Base-by-base conservation (phyloP, 768 basidiomycete species). In the Royoungia palumana region DNA sequence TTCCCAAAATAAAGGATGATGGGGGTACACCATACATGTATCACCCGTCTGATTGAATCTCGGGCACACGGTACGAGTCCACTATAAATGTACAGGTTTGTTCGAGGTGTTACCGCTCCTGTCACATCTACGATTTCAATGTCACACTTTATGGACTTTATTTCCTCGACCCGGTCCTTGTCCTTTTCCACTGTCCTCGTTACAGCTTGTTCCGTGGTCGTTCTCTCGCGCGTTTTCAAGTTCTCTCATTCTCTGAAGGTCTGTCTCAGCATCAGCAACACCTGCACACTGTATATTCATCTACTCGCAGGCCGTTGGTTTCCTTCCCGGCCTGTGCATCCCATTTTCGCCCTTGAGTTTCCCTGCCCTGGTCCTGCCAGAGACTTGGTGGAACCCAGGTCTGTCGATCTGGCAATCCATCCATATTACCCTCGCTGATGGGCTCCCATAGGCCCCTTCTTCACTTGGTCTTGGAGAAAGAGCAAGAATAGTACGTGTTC, bases 391-490 rank as follows among this genome's bases (percentile, higher is more conserved):
- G 61, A 59, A 65, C 32, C 54, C 54, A 27, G 27, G 58, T 58
- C 27, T n/a, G 45, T 43, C 12, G 6, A 21, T 51, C 37, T 14
- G 25, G 25, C 38, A 28, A 16, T 24, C 5, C 35, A 20, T 22
- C n/a, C n/a, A n/a, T n/a, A n/a, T n/a, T n/a, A n/a, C 10, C 28
- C 28, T 28, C 28, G 8, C 11, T 10, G 24, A 25, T 28, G 28
- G 35, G 30, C 17, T 44, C 30, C 32, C 30, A 13, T 4, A 62
- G 58, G 61, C 12, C 5, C 45, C 2, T 19, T 41, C 4, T 63
- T 63, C 38, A 41, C 54, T 17, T 65, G 62, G 60, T 47, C 54
- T 32, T 63, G 55, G 62, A 60, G 57, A 45, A 55, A 55, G 37
- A 50, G 41, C 8, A 62, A 25, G 22, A 62, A 56, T 21, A 24